Evolutionary conservation across 495 filamentous ascomycete species (phyloP).

Genomic region (Stereocaulon alpinum): DNA sequence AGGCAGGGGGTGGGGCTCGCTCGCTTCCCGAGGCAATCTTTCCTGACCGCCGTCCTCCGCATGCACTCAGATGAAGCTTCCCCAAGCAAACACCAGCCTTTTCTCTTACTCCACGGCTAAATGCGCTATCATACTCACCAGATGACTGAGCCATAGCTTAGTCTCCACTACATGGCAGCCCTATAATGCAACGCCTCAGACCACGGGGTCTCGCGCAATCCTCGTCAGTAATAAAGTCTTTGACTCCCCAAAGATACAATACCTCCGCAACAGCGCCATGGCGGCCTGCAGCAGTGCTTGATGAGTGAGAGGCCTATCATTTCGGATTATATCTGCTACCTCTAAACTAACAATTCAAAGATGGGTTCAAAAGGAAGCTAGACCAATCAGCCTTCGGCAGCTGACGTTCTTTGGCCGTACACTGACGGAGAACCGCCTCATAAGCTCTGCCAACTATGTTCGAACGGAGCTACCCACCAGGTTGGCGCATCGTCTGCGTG

Average conservation of each 20-base stretch:
- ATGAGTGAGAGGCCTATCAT: conserved; percentile 53
- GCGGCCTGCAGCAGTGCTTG: conserved; percentile 71
- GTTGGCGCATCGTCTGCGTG: conserved; percentile 84
- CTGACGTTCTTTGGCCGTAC: conserved; percentile 92
- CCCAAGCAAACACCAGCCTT: neutral
- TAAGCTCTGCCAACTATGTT: conserved; percentile 95
- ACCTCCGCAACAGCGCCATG: conserved; percentile 46
- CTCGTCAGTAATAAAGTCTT: neutral
- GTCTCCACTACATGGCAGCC: conserved; percentile 17
- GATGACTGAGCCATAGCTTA: conserved; percentile 3
- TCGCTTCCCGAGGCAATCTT: conserved; percentile 5
- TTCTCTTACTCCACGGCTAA: neutral
- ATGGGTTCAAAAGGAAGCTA: conserved; percentile 76
- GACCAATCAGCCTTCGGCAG: conserved; percentile 81
- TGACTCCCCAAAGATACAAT: neutral
- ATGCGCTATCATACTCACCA: neutral
- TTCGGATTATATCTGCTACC: neutral
- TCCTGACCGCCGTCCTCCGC: conserved; percentile 2
- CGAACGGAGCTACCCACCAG: conserved; percentile 89
- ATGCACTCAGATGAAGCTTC: neutral
- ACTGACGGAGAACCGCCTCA: conserved; percentile 76
- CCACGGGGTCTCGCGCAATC: conserved; percentile 12
- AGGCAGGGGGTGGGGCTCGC: conserved; percentile 6
- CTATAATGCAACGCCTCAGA: conserved; percentile 16
- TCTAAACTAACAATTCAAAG: conserved; percentile 33